These are phyloP conservation scores for Erythrophleum ivorense DNA, from an alignment of 331 rosid genomes.

Conservation along the genomic window DNA sequence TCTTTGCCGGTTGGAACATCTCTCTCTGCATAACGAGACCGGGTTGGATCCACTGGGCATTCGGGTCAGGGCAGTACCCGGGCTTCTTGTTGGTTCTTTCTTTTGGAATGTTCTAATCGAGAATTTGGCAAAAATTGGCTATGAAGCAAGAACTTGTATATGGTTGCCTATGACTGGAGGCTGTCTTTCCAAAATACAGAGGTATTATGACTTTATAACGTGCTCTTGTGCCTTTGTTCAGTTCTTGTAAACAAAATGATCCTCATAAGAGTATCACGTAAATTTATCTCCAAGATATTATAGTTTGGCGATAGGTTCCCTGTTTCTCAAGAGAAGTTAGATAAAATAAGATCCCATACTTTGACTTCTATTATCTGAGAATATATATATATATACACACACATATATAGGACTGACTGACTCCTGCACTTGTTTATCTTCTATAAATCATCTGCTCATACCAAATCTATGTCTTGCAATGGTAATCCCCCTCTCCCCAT, in stretches of 20 bases:
- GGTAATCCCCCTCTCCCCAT: not conserved
- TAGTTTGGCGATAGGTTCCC: too few relatives aligned
- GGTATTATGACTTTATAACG: slow-evolving; percentile 42
- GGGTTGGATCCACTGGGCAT: slow-evolving; percentile 90
- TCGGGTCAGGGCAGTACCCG: slow-evolving; percentile 75
- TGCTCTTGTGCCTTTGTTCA: not conserved
- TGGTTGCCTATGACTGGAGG: slow-evolving; percentile 89
- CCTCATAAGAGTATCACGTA: not conserved
- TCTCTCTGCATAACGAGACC: slow-evolving; percentile 72
- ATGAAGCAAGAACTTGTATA: slow-evolving; percentile 76
- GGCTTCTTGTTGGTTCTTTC: slow-evolving; percentile 63
- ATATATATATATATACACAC: too few relatives aligned
- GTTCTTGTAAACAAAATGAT: slow-evolving; percentile 7
- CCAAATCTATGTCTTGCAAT: not conserved
- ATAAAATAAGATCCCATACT: not conserved
- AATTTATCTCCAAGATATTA: not conserved
- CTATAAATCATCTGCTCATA: not conserved
- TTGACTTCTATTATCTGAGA: too few relatives aligned
- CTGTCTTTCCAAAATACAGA: slow-evolving; percentile 80
- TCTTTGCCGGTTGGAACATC: slow-evolving; percentile 82
- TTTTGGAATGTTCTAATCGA: slow-evolving; percentile 79
- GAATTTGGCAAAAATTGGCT: slow-evolving; percentile 81
- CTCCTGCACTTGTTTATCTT: not conserved
- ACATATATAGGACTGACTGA: not conserved
- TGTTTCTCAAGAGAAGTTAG: too few relatives aligned